Base-by-base conservation (phyloP, 257 asterid species). In the Solanum pennellii region DNA sequence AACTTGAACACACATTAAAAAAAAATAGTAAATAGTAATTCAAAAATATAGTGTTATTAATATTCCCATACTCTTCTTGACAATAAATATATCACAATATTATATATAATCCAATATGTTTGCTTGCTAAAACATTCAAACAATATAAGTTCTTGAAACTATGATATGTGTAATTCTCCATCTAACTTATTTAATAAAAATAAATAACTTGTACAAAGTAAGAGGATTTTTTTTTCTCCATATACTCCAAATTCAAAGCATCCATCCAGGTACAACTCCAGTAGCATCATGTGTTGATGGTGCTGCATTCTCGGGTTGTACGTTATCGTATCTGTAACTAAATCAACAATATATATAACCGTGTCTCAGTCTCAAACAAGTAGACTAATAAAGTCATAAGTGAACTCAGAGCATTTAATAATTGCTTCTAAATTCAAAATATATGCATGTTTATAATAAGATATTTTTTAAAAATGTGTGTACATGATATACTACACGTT, bases 241-340 rank as follows among this genome's bases (percentile, higher is more conserved):
- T 21, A 23, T 21, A 23, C 76, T 69, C 44, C 79, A 35, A 73
- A 18, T 35, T 73, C 52, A 74, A 37, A 74, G 49, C 82, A 74
- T 39, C 82, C 82, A 74, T 87, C 92, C 92, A 56, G 91, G 95
- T 82, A 91, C 87, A 83, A 91, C 89, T 76, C 89, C 86, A 44
- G 56, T 66, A 86, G 42, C 88, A 86, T 89, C 88, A 52, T 86
- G 86, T 37, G 88, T 35, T 52, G 91, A 25, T 42, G 88, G 75
- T 84, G 72, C 77, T 45, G 33, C 91, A 88, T 86, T 37, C 82
- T 86, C 90, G 7, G 82, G 84, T 86, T 69, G 90, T 83, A 84
- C 47, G 4, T 56, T 31, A 73, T 68, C 82, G 88, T 88, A 89
- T 13, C 90, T 87, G 90, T 47, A 60, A 14, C 59, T 21, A 4